Evolutionary conservation across 2,329 filamentous ascomycete species (phyloP).

Genomic region (Fonsecaea nubica): DNA sequence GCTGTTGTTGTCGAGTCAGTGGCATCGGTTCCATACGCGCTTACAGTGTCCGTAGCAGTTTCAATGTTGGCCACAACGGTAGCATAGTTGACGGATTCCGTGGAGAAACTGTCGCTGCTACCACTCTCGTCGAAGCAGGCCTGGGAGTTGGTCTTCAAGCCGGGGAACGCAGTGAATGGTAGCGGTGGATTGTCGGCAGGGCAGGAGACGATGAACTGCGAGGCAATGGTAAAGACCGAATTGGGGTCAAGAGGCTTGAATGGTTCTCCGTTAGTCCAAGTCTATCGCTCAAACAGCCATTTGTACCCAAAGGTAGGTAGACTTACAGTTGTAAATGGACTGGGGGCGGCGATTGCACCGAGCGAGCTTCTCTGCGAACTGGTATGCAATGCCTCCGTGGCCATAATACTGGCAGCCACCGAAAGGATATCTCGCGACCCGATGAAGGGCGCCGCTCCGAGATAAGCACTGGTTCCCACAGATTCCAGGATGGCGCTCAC

Average conservation of each 20-base stretch:
- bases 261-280: neutral
- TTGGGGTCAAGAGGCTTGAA: slow-evolving; percentile 65
- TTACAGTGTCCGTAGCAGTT: slow-evolving; percentile 15
- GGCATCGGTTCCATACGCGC: neutral
- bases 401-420: slow-evolving; percentile 71
- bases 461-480: slow-evolving; percentile 51
- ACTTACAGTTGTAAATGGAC: slow-evolving; percentile 67
- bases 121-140: slow-evolving; percentile 31
- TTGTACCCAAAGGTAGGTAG: neutral
- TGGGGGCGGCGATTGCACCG: slow-evolving; percentile 66
- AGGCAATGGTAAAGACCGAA: slow-evolving; percentile 75
- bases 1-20: slow-evolving; percentile 9
- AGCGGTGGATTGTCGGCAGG: slow-evolving; percentile 68
- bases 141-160: slow-evolving; percentile 42
- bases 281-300: neutral
- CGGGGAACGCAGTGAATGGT: slow-evolving; percentile 68
- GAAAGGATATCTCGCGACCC: slow-evolving; percentile 65
- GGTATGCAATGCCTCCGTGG: slow-evolving; percentile 74
- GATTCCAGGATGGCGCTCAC: slow-evolving; percentile 74
- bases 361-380: slow-evolving; percentile 71
- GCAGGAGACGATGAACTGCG: slow-evolving; percentile 74
- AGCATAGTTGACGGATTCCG: slow-evolving; percentile 19
- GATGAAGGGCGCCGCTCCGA: slow-evolving; percentile 72
- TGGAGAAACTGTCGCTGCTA: slow-evolving; percentile 3
- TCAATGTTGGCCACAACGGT: slow-evolving; percentile 11